Base-by-base conservation (phyloP, 805 yeast genomes). In the Metschnikowia noctiluminum region DNA sequence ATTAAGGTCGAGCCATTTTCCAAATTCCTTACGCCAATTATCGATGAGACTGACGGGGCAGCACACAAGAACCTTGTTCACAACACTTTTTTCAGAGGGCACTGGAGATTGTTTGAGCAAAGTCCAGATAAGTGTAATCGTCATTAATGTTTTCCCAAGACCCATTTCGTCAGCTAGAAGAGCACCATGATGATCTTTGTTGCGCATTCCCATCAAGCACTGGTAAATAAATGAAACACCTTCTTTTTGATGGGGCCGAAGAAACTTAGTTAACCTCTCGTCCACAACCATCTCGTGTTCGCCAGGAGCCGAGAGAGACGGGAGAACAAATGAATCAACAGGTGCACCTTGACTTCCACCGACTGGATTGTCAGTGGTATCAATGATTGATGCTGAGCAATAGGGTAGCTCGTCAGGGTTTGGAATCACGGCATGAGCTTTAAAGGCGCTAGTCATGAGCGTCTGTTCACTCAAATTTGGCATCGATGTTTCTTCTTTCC, bases 151-250 rank as follows among this genome's bases (percentile, higher is more conserved):
- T 48, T 73, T 73, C 2, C 97, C 97, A 14, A 94, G 71, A 0
- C 99, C 99, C 99, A 94, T 94, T 58, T 92, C 98, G 65, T 94
- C 99, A 0, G 99, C 99, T 38, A 94, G 65, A 6, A 94, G 68
- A 2, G 92, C 91, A 0, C 99, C 98, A 38, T 67, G 57, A 0
- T 80, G 79, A 2, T 71, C 69, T 16, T 66, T 66, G 4, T 74
- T 76, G 27, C 78, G 69, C 44, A 78, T 67, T 0, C 96, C 96
- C 84, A 86, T 80, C 1, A 91, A 78, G 57, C 96, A 88, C 48
- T 87, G 85, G 62, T 89, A 89, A 56, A 94, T 68, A 59, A 94
- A 94, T 45, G 68, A 63, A 0, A 92, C 87, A 2, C 97, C 99
- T 54, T 86, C 91, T 12, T 79, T 66, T 63, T 94, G 99, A 67